Base-by-base conservation (phyloP, 805 yeast genomes). In the Saccharomyces mikatae region DNA sequence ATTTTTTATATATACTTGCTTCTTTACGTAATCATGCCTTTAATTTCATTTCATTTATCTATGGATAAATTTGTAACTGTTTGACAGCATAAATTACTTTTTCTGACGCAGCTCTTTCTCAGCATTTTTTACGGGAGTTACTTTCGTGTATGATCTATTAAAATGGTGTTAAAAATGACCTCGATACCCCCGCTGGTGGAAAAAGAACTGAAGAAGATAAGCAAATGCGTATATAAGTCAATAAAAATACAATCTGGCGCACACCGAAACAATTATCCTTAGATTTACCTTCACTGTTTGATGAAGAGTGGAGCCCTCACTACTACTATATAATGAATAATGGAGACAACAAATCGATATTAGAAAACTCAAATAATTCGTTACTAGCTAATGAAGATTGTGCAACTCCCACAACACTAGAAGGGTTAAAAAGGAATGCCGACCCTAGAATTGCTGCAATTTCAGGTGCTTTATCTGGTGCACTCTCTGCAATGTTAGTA, bases 401-500 rank as follows among this genome's bases (percentile, higher is more conserved):
- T 31, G 11, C 41, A 51, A 17, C 62, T 59, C 32, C 52, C 48
- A 36, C 58, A 54, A 47, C 56, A 52, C 10, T 62, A 59, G 46
- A 50, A 28, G 26, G 41, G 28, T 55, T 50, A 17, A 22, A 22
- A 17, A 54, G 46, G 27, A 56, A 53, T 36, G 57, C 50, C 4
- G 75, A 76, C 4, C 71, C 77, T 6, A 82, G 84, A 62, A 77
- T 89, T 36, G 82, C 87, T 13, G 94, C 98, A 6, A 62, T 87
- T 0, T 80, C 96, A 1, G 99, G 99, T 0, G 97, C 97, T 0
- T 70, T 89, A n/a, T 89, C 97, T 0, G 99, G 99, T 1, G 86
- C 94, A 60, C 65, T 88, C 6, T 84, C 97, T 0, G 98, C 98
- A 0, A 79, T 91, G 2, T 76, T 81, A 1, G 99, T 94, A 6